A percentile compares a stretch with the other conserved stretches of the same genome.
phyloP scores from a whole-genome alignment of 2,329 filamentous ascomycete genomes.

The Pestalotiopsis sp. region DNA sequence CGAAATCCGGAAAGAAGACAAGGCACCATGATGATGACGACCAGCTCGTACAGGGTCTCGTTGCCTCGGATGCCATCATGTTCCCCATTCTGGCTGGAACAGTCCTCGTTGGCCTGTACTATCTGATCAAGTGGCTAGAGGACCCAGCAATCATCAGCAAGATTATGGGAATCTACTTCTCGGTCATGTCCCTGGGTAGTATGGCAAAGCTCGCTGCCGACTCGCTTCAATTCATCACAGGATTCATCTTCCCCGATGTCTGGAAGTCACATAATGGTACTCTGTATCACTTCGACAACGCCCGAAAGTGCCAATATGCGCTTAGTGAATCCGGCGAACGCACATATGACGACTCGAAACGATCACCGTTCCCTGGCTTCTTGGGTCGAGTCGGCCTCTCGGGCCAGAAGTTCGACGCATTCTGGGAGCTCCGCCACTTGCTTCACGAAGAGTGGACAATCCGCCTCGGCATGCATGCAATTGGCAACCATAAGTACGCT shows the following conservation, averaged over 20 bases:
- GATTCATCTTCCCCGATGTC: constrained; percentile 72
- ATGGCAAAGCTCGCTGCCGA: constrained; percentile 77
- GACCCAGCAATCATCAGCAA: constrained; percentile 82
- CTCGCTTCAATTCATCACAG: constrained; percentile 62
- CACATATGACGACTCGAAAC: constrained; percentile 31
- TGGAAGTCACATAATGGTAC: constrained; percentile 55
- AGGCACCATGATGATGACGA: constrained; percentile 58
- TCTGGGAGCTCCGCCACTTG: constrained; percentile 57
- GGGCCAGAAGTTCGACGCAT: constrained; percentile 21
- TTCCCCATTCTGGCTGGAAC: constrained; percentile 79
- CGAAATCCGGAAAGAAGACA: constrained; percentile 41
- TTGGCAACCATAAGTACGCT: constrained; percentile 48
- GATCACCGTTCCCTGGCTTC: constrained; percentile 41
- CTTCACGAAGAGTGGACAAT: constrained; percentile 55
- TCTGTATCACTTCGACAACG: constrained; percentile 49
- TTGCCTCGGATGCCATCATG: constrained; percentile 79
- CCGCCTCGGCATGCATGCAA: constrained; percentile 53
- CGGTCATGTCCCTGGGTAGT: constrained; percentile 76
- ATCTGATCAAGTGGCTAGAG: constrained; percentile 85
- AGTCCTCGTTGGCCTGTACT: constrained; percentile 77
- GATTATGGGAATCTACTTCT: constrained; percentile 83
- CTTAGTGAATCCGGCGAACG: constrained; percentile 24
- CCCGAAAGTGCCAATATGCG: constrained; percentile 40
- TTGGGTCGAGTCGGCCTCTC: constrained; percentile 36
- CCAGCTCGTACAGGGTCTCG: constrained; percentile 61